Conservation (phyloP, 768 basidiomycete species). For the Russula ochroleuca region DNA sequence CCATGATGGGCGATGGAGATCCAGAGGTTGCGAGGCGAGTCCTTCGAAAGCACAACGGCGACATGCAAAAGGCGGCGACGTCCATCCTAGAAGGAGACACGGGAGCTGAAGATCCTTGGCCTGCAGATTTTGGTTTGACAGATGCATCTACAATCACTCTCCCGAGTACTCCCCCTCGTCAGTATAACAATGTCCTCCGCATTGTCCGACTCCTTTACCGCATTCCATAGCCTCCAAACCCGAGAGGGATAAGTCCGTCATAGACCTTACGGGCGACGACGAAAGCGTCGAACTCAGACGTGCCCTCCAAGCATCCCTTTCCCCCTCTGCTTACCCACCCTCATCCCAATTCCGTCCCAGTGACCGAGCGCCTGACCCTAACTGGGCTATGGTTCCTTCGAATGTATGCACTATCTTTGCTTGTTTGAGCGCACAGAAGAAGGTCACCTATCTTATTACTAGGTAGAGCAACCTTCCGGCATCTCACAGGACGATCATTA, state of each 20-base stretch:
- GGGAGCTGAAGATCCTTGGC: slow-evolving; percentile 23
- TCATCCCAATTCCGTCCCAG: slow-evolving; percentile 52
- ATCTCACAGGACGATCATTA: slow-evolving; percentile 55
- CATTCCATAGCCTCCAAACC: slow-evolving; percentile 33
- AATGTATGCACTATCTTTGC: slow-evolving; percentile 43
- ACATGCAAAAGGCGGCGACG: slow-evolving; percentile 39
- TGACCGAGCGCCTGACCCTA: slow-evolving; percentile 56
- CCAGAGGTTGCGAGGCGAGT: slow-evolving; percentile 50
- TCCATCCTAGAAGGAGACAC: slow-evolving; percentile 35
- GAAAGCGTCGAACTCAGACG: slow-evolving; percentile 46
- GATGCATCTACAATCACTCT: slow-evolving; percentile 22
- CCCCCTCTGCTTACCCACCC: slow-evolving; percentile 28
- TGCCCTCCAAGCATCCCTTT: slow-evolving; percentile 51
- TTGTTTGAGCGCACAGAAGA: slow-evolving; percentile 2
- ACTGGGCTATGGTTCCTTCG: slow-evolving; percentile 67
- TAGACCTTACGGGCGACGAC: slow-evolving; percentile 63
- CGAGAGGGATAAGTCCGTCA: slow-evolving; percentile 33
- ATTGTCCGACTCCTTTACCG: background rate
- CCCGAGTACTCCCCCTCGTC: slow-evolving; percentile 33
- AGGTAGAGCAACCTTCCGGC: slow-evolving; percentile 30
- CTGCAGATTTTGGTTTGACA: slow-evolving; percentile 9
- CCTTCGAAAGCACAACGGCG: slow-evolving; percentile 55
- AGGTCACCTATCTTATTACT: background rate
- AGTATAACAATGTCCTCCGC: slow-evolving; percentile 4
- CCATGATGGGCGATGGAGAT: slow-evolving; percentile 43